Base-by-base conservation (phyloP, 257 asterid genomes). In the Voacanga thouarsii region DNA sequence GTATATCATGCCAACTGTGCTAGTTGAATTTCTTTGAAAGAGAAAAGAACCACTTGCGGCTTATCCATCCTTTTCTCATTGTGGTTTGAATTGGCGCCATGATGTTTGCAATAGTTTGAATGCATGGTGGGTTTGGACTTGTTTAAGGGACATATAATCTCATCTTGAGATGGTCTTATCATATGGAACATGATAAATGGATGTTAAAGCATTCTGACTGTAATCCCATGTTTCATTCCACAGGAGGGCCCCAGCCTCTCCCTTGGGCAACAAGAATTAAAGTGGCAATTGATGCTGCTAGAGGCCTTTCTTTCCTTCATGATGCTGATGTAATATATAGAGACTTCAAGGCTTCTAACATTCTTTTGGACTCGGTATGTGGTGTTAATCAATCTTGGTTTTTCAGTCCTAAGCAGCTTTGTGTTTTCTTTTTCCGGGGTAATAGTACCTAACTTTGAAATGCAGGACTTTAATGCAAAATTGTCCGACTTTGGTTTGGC, bases 401-500 rank as follows among this genome's bases (percentile, higher is more conserved):
- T 67, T 33, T 53, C n/a, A 8, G 10, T 47, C 6, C 15, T 43
- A 23, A 41, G 33, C 26, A 39, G 23, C 18, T 59, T 37, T 61
- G 80, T 12, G 12, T 26, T 78, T 67, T 69, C 19, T 61, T 33
- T 37, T 43, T 24, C 44, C 11, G 8, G 37, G 39, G 2, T 12
- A 12, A 15, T 44, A n/a, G 77, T 33, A 33, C 23, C 77, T 51
- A 45, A 82, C 66, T 21, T 77, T 8, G 23, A 16, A 15, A 63
- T 85, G 75, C 94, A 94, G 99, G 99, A 92, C 60, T 94, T 94
- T 78, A 94, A 91, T 59, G 89, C 97, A 65, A 95, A 95, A 79
- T 66, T 95, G 82, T 95, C 99, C 0, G 98, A 93, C 80, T 95
- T 95, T 56, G 97, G 98, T 56, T 86, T 95, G 89, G 98, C 99